Conservation (phyloP, 2,329 filamentous ascomycete genomes). For the Penicillium polonicum region DNA sequence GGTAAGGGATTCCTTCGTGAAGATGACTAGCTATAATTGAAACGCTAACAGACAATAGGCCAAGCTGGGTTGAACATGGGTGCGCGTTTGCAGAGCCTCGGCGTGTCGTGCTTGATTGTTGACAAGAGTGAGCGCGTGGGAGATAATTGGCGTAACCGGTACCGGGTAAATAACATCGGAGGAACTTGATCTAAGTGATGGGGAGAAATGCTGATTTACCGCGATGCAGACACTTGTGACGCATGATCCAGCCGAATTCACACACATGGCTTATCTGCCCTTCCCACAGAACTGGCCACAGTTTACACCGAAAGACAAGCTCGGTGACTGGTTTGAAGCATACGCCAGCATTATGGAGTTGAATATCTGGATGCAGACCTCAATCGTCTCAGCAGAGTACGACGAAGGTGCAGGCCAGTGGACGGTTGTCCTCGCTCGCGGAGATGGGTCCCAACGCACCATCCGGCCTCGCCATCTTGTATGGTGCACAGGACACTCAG, state of each 20-base stretch:
- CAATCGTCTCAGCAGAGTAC: constrained; percentile 41
- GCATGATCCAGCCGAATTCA: constrained; percentile 44
- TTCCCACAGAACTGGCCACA: constrained; percentile 46
- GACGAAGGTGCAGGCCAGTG: constrained; percentile 41
- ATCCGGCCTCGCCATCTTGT: constrained; percentile 48
- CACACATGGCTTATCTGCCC: constrained; percentile 40
- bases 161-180: constrained; percentile 34
- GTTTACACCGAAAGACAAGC: constrained; percentile 49
- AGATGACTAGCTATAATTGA: neutral
- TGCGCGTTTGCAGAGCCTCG: constrained; percentile 43
- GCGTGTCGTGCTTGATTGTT: constrained; percentile 44
- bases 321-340: constrained; percentile 51
- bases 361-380: constrained; percentile 47
- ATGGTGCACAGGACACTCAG: constrained; percentile 49
- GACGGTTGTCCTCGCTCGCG: constrained; percentile 36
- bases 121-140: constrained; percentile 49
- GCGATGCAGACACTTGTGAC: constrained; percentile 25
- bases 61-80: constrained; percentile 46
- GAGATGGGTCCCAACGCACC: constrained; percentile 29
- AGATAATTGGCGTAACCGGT: constrained; percentile 54
- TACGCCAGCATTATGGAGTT: constrained; percentile 52
- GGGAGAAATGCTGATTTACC: neutral
- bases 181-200: neutral
- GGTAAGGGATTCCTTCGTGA: constrained; percentile 23
- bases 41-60: constrained; percentile 26